A percentile compares a stretch with the other conserved stretches of the same genome.
These are phyloP conservation scores for Strigomonas culicis DNA, from an alignment of 208 protist species.

Conservation along the genomic window DNA sequence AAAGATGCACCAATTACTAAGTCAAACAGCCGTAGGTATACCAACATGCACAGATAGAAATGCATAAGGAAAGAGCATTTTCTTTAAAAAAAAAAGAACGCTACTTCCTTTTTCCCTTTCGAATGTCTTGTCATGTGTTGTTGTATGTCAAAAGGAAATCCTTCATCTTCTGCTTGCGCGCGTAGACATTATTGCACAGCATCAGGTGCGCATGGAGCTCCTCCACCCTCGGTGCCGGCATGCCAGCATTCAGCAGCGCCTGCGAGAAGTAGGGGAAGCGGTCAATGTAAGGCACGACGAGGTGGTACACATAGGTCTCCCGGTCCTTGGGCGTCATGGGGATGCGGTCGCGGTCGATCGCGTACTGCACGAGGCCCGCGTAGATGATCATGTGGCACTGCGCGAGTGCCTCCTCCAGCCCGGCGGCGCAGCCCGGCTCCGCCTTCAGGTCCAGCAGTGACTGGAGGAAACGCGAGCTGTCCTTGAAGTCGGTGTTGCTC, in stretches of 20 bases:
- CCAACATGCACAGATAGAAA: too few species aligned
- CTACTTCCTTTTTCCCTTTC: too few species aligned
- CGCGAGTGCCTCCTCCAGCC: not conserved
- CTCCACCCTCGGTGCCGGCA: not conserved
- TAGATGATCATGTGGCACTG: not conserved
- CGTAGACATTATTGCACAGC: not conserved
- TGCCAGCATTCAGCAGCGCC: not conserved
- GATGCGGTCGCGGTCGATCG: not conserved
- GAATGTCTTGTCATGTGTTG: too few species aligned
- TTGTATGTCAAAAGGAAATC: too few species aligned
- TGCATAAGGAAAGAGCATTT: too few species aligned
- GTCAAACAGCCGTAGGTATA: too few species aligned
- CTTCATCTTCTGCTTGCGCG: constrained; percentile 1
- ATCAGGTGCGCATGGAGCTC: constrained; percentile 5
- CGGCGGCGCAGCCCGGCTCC: not conserved
- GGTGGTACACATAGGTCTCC: not conserved
- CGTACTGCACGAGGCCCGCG: not conserved
- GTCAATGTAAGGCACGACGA: not conserved
- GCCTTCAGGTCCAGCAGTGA: not conserved
- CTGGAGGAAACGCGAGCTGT: not conserved
- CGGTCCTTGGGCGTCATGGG: not conserved
- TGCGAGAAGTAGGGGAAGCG: constrained; percentile 1
- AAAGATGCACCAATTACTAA: too few species aligned
- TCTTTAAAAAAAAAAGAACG: too few species aligned
- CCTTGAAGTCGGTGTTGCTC: not conserved